phyloP scores from a whole-genome alignment of 176 grass and related monocot species.

The Carex pumila region DNA sequence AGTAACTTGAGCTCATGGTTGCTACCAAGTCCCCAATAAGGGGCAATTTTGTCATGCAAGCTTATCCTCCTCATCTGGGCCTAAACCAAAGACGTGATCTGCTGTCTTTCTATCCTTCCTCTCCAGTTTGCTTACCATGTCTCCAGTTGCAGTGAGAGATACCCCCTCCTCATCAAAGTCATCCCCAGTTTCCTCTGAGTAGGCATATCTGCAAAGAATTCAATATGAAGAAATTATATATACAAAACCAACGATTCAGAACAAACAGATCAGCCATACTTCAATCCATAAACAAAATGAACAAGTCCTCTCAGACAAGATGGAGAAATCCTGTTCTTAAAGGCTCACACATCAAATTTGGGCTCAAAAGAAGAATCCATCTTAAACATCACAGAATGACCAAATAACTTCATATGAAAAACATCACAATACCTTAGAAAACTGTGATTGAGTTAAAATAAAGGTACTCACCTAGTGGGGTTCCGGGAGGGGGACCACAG shows the following conservation, averaged over 20 bases:
- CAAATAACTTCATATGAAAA: neutral
- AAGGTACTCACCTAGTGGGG: slow-evolving; percentile 54
- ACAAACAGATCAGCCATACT: neutral
- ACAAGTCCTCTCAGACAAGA: neutral
- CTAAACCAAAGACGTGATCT: slow-evolving; percentile 52
- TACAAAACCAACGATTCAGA: neutral
- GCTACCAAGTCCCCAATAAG: slow-evolving; percentile 20
- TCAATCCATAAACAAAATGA: neutral
- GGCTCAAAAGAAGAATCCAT: neutral
- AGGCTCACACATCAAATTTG: neutral
- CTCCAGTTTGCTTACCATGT: slow-evolving; percentile 71
- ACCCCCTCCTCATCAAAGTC: slow-evolving; percentile 87
- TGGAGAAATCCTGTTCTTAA: neutral
- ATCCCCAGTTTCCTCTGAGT: slow-evolving; percentile 81
- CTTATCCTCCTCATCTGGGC: slow-evolving; percentile 72
- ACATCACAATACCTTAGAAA: neutral
- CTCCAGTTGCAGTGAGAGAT: slow-evolving; percentile 84
- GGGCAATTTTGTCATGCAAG: slow-evolving; percentile 45
- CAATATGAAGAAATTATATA: neutral
- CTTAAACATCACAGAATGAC: neutral
- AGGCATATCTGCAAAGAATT: slow-evolving; percentile 63
- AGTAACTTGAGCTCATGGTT: slow-evolving; percentile 35
- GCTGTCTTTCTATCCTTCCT: slow-evolving; percentile 38
- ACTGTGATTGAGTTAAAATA: neutral
- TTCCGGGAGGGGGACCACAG: slow-evolving; percentile 88